These are phyloP conservation scores for Yarrowia yakushimensis DNA, from an alignment of 805 yeast species.

Conservation along the genomic window DNA sequence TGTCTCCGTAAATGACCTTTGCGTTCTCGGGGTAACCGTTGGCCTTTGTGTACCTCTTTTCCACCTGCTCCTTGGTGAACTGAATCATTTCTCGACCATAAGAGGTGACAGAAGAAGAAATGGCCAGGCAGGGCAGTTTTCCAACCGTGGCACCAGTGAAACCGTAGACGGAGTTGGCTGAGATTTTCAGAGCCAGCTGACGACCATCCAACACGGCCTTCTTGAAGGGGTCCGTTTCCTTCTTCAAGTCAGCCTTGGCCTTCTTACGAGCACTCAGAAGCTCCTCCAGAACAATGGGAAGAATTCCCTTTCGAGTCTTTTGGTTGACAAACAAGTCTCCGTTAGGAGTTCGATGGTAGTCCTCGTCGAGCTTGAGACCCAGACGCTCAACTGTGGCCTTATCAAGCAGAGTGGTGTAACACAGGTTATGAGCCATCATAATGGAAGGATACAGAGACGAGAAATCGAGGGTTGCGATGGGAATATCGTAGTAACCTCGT, in stretches of 20 bases:
- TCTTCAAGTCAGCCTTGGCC: conserved; percentile 85
- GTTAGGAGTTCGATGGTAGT: conserved; percentile 84
- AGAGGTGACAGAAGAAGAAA: conserved; percentile 92
- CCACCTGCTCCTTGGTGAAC: conserved; percentile 80
- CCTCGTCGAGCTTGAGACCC: conserved; percentile 62
- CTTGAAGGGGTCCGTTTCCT: conserved; percentile 91
- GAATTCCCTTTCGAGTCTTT: conserved; percentile 68
- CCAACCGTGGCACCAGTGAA: conserved; percentile 99
- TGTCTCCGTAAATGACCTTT: conserved; percentile 93
- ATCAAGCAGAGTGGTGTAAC: conserved; percentile 85
- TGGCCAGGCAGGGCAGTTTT: conserved; percentile 91
- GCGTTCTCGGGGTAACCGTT: conserved; percentile 86
- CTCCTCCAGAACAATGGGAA: conserved; percentile 90
- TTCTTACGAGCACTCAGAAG: conserved; percentile 85
- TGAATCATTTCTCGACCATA: conserved; percentile 98
- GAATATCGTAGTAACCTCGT: conserved; percentile 94
- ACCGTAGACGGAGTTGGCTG: conserved; percentile 98
- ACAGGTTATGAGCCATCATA: conserved; percentile 98
- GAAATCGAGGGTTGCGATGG: conserved; percentile 97
- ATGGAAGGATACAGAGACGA: conserved; percentile 96
- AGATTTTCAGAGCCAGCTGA: conserved; percentile 90
- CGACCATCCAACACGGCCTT: conserved; percentile 94
- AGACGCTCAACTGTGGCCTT: conserved; percentile 64
- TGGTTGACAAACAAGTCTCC: conserved; percentile 85
- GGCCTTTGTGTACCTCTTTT: conserved; percentile 67